phyloP scores from a whole-genome alignment of 441 rosid species.

The Geranium incanum region DNA sequence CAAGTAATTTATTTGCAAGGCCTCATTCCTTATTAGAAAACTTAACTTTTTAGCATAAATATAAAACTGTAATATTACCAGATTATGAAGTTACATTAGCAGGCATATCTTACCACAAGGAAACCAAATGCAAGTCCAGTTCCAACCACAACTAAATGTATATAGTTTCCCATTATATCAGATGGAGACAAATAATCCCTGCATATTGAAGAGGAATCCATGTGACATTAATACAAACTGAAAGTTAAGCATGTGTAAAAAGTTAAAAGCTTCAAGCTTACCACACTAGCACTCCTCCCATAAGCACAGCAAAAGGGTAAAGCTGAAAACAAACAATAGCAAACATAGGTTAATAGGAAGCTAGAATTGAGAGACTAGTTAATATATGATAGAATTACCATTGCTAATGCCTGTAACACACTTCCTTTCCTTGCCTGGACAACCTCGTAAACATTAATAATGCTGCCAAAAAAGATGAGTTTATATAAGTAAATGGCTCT shows the following conservation, averaged over 20 bases:
- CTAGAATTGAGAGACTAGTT: background rate
- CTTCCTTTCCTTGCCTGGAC: conserved; percentile 75
- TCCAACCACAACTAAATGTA: conserved; percentile 81
- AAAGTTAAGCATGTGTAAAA: conserved; percentile 10
- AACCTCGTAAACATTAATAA: conserved; percentile 59
- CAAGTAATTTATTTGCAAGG: background rate
- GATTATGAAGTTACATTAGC: background rate
- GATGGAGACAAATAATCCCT: conserved; percentile 92
- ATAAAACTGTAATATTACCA: background rate
- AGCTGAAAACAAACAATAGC: conserved; percentile 43
- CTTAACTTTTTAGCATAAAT: background rate
- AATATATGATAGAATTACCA: conserved; percentile 39
- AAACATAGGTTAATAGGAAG: conserved; percentile 17
- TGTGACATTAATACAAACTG: conserved; percentile 16
- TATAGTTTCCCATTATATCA: conserved; percentile 63
- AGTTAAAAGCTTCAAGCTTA: conserved; percentile 25
- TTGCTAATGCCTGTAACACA: conserved; percentile 76
- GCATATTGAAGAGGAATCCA: conserved; percentile 24
- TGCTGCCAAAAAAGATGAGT: conserved; percentile 36
- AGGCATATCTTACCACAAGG: conserved; percentile 68
- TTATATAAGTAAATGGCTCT: background rate
- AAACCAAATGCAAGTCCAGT: conserved; percentile 99
- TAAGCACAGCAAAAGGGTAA: conserved; percentile 56
- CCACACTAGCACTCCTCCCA: conserved; percentile 78
- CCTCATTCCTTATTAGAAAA: background rate